These are phyloP conservation scores for Thielaviopsis ethacetica DNA, from an alignment of 2,329 filamentous ascomycete genomes.

Conservation along the genomic window DNA sequence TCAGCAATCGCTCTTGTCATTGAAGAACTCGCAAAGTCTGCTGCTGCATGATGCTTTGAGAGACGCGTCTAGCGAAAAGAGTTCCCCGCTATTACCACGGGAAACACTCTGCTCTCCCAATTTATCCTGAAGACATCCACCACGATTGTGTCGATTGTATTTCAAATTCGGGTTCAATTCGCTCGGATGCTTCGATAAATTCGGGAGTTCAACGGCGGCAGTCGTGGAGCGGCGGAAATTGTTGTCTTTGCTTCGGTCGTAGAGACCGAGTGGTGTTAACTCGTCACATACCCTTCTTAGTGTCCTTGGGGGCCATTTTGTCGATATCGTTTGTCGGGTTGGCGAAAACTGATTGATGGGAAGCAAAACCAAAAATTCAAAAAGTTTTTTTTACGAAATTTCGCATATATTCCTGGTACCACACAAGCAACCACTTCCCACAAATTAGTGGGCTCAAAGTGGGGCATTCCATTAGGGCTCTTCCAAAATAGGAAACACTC, in stretches of 20 bases:
- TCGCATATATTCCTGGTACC: constrained; percentile 2
- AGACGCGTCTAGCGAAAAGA: constrained; percentile 2
- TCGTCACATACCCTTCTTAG: constrained; percentile 33
- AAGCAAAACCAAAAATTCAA: constrained; percentile 3
- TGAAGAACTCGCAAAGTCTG: constrained; percentile 61
- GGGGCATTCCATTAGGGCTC: constrained; percentile 7
- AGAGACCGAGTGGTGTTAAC: constrained; percentile 1
- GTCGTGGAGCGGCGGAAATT: background rate
- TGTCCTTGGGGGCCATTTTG: constrained; percentile 25
- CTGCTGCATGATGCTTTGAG: constrained; percentile 46
- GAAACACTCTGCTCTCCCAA: constrained; percentile 1
- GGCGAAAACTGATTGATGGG: constrained; percentile 9
- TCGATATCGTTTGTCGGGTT: constrained; percentile 13
- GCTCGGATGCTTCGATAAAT: constrained; percentile 6
- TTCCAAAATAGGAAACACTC: background rate
- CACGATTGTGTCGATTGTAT: constrained; percentile 3
- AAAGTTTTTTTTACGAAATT: constrained; percentile 7
- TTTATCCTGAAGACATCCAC: background rate
- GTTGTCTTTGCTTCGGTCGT: background rate
- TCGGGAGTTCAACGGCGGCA: constrained; percentile 1
- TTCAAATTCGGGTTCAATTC: constrained; percentile 13
- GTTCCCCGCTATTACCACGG: constrained; percentile 10
- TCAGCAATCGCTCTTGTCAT: constrained; percentile 52
- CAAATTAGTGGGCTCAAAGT: constrained; percentile 6
- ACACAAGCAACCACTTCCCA: background rate